Conservation (phyloP, 495 filamentous ascomycete species). For the Bacidia rubella region DNA sequence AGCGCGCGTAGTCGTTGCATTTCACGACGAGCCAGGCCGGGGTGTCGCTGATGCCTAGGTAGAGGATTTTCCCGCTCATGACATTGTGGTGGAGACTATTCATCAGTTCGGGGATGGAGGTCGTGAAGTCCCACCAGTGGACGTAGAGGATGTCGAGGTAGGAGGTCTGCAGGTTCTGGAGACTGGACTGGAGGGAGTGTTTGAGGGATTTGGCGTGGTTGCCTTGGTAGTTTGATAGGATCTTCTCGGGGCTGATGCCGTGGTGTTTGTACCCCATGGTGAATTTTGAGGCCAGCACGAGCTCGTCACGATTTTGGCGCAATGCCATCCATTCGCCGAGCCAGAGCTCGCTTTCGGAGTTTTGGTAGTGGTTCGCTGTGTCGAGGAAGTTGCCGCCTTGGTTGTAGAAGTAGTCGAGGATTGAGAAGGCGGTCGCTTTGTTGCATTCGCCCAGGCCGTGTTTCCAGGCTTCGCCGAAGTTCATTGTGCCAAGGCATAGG, state of each 20-base stretch:
- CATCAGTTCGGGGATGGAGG: conserved; percentile 49
- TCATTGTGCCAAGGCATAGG: conserved; percentile 49
- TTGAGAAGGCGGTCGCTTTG: conserved; percentile 31
- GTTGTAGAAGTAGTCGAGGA: conserved; percentile 40
- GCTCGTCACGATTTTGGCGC: conserved; percentile 42
- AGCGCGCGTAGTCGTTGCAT: conserved; percentile 46
- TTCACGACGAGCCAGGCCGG: conserved; percentile 51
- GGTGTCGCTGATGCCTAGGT: conserved; percentile 48
- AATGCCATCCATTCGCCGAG: conserved; percentile 45
- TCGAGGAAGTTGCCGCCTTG: conserved; percentile 42
- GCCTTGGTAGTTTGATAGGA: conserved; percentile 38
- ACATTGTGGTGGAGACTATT: conserved; percentile 43
- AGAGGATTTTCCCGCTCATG: conserved; percentile 44
- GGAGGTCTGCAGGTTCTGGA: conserved; percentile 49
- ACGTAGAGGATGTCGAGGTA: conserved; percentile 49
- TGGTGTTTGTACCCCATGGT: conserved; percentile 28
- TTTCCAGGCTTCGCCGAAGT: conserved; percentile 42
- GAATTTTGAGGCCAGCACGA: conserved; percentile 67
- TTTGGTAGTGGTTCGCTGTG: conserved; percentile 43
- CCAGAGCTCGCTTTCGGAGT: conserved; percentile 39
- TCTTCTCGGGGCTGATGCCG: conserved; percentile 8
- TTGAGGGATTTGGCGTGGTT: conserved; percentile 42
- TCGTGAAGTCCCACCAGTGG: conserved; percentile 48
- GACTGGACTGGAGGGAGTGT: conserved; percentile 37
- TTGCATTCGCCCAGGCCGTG: conserved; percentile 35